Base-by-base conservation (phyloP, 2,329 filamentous ascomycete genomes). In the Talaromyces amestolkiae region DNA sequence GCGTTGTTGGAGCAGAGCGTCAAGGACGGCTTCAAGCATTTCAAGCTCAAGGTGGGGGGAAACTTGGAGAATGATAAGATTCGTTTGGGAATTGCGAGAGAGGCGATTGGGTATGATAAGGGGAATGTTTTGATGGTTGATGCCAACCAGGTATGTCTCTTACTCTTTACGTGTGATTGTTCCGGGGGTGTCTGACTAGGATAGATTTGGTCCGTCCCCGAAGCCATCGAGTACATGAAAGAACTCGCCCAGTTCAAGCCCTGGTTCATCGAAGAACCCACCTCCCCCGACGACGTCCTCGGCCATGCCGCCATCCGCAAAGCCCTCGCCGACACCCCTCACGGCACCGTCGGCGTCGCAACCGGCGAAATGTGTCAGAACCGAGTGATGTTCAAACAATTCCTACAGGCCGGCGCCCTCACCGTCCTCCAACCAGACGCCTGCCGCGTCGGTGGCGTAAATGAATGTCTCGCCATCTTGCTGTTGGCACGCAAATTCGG, bases 301-400 rank as follows among this genome's bases (percentile, higher is more conserved):
- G 93, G 93, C 66, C 93, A 97, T 84, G 91, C 91, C 74, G 89
- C 91, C 3, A 88, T 96, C 72, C 88, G 91, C 61, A 89, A 94
- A 68, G 92, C 92, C 3, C 87, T 97, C 11, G 85, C 85, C 41
- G 72, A 78, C 66, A 80, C 76, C 10, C 76, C 77, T 7, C 67
- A 79, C 68, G 77, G 77, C 72, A 88, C 90, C 0, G 92, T 97
- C 72, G 91, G 91, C 66, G 93, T 96, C 5, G 93, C 93, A 8
- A 96, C 93, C 0, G 93, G 93, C 68, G 93, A 97, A 81, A 96
- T 96, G 92, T 95, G 92, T 81, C 93, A 96, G 82, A 97, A 96
- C 83, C 88, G 93, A 45, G 91, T 96, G 69, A 87, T 96, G 73
- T 96, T 96, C 86, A 97, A 96, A 85, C 93, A 97, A 80, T 86